Conservation (phyloP, 352 stramenopile species). For the Phytophthora sp. region DNA sequence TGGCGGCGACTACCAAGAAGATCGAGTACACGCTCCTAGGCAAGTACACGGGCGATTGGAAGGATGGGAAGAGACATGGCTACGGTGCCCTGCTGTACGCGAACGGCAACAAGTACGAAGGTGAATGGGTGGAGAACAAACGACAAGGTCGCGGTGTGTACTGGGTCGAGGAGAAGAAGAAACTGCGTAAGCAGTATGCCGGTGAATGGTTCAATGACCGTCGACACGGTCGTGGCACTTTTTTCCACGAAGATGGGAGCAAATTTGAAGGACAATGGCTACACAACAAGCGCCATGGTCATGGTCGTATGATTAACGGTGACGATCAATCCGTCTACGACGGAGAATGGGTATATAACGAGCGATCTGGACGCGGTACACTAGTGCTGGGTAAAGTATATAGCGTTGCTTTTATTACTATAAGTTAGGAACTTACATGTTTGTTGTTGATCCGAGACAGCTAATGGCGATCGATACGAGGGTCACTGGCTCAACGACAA, state of each 20-base stretch:
- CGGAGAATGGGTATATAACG: slow-evolving; percentile 77
- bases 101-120: slow-evolving; percentile 93
- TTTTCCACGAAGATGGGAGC: slow-evolving; percentile 84
- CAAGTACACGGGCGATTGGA: slow-evolving; percentile 95
- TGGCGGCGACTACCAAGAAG: slow-evolving; percentile 41
- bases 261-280: slow-evolving; percentile 86
- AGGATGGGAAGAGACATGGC: slow-evolving; percentile 92
- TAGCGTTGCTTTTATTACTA: no score
- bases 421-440: background rate
- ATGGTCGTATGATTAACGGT: slow-evolving; percentile 64
- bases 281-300: slow-evolving; percentile 76
- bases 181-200: slow-evolving; percentile 84
- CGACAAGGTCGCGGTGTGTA: slow-evolving; percentile 84
- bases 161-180: slow-evolving; percentile 78
- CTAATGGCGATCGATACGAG: slow-evolving; percentile 89
- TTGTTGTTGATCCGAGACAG: slow-evolving; percentile 30
- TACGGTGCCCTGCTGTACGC: slow-evolving; percentile 89
- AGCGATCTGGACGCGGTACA: slow-evolving; percentile 75
- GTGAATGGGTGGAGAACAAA: slow-evolving; percentile 81
- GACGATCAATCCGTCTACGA: slow-evolving; percentile 90
- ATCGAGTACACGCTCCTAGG: slow-evolving; percentile 70
- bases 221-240: slow-evolving; percentile 78
- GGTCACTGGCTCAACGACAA: slow-evolving; percentile 88
- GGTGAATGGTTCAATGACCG: slow-evolving; percentile 81
- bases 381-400: slow-evolving; percentile 72